These are phyloP conservation scores for Amphibolis antarctica DNA, from an alignment of 106 monocot species.

Conservation along the genomic window DNA sequence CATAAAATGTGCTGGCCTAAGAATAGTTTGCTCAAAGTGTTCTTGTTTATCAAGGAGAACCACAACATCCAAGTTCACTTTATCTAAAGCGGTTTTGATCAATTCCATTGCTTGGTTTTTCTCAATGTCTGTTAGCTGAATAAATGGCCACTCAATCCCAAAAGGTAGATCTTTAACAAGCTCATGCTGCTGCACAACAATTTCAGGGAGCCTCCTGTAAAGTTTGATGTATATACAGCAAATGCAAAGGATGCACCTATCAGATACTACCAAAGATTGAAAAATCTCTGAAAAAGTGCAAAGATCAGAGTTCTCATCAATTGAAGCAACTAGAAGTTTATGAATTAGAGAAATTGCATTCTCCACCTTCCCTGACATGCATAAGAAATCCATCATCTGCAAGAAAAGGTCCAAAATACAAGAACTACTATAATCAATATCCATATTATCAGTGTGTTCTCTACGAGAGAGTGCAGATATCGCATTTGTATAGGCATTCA, in stretches of 20 bases:
- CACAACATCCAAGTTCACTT: constrained; percentile 20
- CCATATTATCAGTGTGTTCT: constrained; percentile 8
- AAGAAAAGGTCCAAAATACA: constrained; percentile 73
- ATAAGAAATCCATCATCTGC: constrained; percentile 76
- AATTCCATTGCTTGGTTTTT: constrained; percentile 31
- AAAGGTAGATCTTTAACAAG: constrained; percentile 50
- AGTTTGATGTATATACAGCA: constrained; percentile 49
- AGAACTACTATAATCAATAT: constrained; percentile 38
- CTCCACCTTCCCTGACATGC: constrained; percentile 54
- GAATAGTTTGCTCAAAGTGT: neutral
- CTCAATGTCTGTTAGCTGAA: constrained; percentile 16
- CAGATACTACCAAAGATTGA: constrained; percentile 39
- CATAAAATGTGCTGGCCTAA: constrained; percentile 40
- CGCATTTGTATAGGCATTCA: constrained; percentile 57
- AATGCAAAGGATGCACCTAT: constrained; percentile 76
- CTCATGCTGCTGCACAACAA: constrained; percentile 41
- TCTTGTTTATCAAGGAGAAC: constrained; percentile 12
- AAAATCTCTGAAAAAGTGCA: constrained; percentile 29
- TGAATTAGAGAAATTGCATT: constrained; percentile 33
- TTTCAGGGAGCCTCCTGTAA: constrained; percentile 66
- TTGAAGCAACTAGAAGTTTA: constrained; percentile 15
- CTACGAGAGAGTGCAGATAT: constrained; percentile 36
- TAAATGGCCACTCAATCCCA: constrained; percentile 49
- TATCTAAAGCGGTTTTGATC: constrained; percentile 29
- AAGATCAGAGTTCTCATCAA: constrained; percentile 11